phyloP scores from a whole-genome alignment of 371 early-diverging fungal species.

The Mortierella polycephala region DNA sequence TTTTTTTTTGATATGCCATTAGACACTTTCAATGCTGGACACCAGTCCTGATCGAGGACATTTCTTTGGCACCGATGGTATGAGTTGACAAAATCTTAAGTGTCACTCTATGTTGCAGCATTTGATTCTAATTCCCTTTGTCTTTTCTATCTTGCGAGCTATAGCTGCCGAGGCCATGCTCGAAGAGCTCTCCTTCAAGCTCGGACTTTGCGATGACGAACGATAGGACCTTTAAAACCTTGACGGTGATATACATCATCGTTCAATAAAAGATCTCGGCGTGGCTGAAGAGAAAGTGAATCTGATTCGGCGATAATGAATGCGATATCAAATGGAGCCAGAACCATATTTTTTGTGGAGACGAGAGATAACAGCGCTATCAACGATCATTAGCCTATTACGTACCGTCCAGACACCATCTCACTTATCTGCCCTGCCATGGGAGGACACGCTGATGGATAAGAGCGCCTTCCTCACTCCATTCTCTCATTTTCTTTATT shows the following conservation, averaged over 20 bases:
- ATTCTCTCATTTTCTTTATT: constrained; percentile 6
- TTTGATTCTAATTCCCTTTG: neutral
- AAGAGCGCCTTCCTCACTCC: neutral
- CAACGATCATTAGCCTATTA: no score
- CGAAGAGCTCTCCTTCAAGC: constrained; percentile 43
- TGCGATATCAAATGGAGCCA: neutral
- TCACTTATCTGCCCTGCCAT: no score
- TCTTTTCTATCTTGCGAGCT: neutral
- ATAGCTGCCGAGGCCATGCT: constrained; percentile 50
- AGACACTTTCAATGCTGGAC: constrained; percentile 49
- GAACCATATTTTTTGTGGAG: neutral
- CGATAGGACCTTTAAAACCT: neutral
- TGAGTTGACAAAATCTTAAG: neutral
- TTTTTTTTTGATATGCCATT: no score
- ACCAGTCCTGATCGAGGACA: constrained; percentile 40
- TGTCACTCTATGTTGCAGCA: neutral
- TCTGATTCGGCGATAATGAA: constrained; percentile 4
- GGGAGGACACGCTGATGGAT: no score
- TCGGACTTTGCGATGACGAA: constrained; percentile 27
- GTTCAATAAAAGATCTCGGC: no score
- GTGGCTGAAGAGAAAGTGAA: no score
- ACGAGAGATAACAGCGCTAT: neutral
- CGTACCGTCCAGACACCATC: no score
- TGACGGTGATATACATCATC: no score
- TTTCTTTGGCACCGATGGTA: constrained; percentile 48